Percentiles rank a stretch among this genome's conserved stretches.
Evolutionary conservation across 805 yeast genomes (phyloP).

Genomic region (Candida cerambycidarum): DNA sequence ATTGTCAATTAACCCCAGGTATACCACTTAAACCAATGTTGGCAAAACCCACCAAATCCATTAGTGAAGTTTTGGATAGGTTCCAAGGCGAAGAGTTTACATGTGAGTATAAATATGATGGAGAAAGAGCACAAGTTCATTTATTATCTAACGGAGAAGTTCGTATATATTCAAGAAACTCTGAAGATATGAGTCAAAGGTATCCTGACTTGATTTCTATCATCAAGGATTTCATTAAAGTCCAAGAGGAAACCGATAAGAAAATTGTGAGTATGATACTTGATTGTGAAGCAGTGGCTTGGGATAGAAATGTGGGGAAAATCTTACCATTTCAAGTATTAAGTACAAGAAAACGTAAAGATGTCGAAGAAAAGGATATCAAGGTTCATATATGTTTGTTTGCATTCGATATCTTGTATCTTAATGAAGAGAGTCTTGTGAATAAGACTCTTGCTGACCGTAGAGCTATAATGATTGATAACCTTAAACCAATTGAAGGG

Average conservation of each 20-base stretch:
- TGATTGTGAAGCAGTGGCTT: slow-evolving; percentile 98
- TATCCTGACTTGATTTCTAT: slow-evolving; percentile 86
- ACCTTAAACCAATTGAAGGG: slow-evolving; percentile 64
- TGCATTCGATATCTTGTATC: slow-evolving; percentile 82
- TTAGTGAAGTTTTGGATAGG: slow-evolving; percentile 87
- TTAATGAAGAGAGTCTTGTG: slow-evolving; percentile 71
- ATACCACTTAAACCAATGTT: slow-evolving; percentile 96
- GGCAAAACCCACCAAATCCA: slow-evolving; percentile 94
- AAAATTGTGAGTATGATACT: slow-evolving; percentile 53
- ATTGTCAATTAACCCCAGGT: slow-evolving; percentile 82
- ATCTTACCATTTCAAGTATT: slow-evolving; percentile 92
- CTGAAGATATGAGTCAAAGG: slow-evolving; percentile 94
- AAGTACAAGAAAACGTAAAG: slow-evolving; percentile 92
- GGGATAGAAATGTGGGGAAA: slow-evolving; percentile 77
- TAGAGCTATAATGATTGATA: slow-evolving; percentile 55
- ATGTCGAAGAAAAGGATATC: slow-evolving; percentile 81
- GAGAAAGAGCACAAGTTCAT: slow-evolving; percentile 96
- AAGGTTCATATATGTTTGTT: slow-evolving; percentile 89
- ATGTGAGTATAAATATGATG: slow-evolving; percentile 96
- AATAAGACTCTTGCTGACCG: slow-evolving; percentile 69
- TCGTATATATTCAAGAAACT: slow-evolving; percentile 85
- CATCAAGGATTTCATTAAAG: slow-evolving; percentile 55
- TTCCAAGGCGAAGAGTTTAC: slow-evolving; percentile 85
- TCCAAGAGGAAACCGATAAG: slow-evolving; percentile 27
- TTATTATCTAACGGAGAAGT: slow-evolving; percentile 62